Evolutionary conservation across 1,139 yeast genomes (phyloP).

Genomic region (Kluyveromyces sp.): DNA sequence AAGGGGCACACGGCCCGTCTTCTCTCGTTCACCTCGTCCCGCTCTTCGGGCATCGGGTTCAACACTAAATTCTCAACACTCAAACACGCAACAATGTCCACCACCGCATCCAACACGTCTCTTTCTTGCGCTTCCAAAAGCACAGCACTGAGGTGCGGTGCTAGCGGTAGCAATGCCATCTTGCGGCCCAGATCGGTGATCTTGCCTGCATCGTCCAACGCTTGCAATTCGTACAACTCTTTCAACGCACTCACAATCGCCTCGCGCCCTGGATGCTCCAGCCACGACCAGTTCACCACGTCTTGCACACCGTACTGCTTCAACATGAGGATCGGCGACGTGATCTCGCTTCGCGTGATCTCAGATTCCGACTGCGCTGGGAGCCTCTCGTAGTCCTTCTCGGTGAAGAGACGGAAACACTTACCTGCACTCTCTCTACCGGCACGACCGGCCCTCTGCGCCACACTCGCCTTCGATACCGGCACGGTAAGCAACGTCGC

Average conservation of each 20-base stretch:
- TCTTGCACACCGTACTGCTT: constrained; percentile 81
- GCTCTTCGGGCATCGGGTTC: constrained; percentile 68
- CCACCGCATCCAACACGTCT: constrained; percentile 55
- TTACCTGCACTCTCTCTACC: constrained; percentile 95
- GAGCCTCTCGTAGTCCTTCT: constrained; percentile 52
- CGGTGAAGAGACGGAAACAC: constrained; percentile 77
- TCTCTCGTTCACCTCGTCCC: constrained; percentile 66
- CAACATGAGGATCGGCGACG: constrained; percentile 74
- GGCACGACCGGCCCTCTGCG: constrained; percentile 96
- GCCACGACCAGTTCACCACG: constrained; percentile 82
- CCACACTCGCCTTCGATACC: constrained; percentile 88
- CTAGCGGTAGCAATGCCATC: constrained; percentile 84
- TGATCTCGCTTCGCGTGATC: constrained; percentile 76
- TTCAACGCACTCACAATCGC: constrained; percentile 70
- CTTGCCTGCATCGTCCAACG: constrained; percentile 66
- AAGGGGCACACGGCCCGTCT: constrained; percentile 58
- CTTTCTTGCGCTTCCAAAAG: constrained; percentile 58
- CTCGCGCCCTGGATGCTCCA: constrained; percentile 80
- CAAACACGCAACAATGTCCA: constrained; percentile 86
- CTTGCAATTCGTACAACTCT: constrained; percentile 70
- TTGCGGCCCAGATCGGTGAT: constrained; percentile 71
- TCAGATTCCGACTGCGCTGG: constrained; percentile 87
- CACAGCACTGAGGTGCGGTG: constrained; percentile 89
- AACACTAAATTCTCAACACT: constrained; percentile 83
- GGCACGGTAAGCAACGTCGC: constrained; percentile 89